Percentiles rank a stretch among this genome's conserved stretches.
phyloP scores from a whole-genome alignment of 2,329 filamentous ascomycete genomes.

The Fusarium sublunatum region DNA sequence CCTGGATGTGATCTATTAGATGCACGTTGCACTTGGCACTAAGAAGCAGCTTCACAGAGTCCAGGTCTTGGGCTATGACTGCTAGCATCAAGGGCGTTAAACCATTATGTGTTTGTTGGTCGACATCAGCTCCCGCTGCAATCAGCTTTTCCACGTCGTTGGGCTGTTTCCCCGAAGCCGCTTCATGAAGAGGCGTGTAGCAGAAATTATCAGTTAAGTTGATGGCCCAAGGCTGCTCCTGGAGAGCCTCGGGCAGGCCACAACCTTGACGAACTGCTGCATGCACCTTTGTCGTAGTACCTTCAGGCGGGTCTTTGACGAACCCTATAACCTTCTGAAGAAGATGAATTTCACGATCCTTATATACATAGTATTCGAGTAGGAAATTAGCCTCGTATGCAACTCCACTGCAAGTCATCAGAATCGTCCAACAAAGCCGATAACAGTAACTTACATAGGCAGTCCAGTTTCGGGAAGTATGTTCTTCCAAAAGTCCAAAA shows the following conservation, averaged over 20 bases:
- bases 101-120: not conserved
- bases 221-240: slow-evolving; percentile 22
- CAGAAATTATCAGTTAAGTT: not conserved
- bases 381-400: fast-evolving
- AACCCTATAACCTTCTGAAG: not conserved
- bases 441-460: not conserved
- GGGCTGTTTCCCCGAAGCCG: fast-evolving
- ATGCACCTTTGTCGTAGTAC: slow-evolving; percentile 6
- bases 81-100: slow-evolving; percentile 1
- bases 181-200: not conserved
- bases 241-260: slow-evolving; percentile 1
- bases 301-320: not conserved
- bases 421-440: fast-evolving
- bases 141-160: slow-evolving; percentile 7
- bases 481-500: slow-evolving; percentile 11
- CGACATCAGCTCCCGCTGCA: slow-evolving; percentile 17
- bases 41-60: slow-evolving; percentile 9
- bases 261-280: not conserved
- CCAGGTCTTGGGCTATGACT: fast-evolving
- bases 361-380: fast-evolving
- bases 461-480: slow-evolving; percentile 9
- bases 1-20: fast-evolving
- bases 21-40: not conserved
- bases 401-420: not conserved
- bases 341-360: not conserved